phyloP scores from a whole-genome alignment of 1,284 basidiomycete genomes.

The Schizophyllum commune region DNA sequence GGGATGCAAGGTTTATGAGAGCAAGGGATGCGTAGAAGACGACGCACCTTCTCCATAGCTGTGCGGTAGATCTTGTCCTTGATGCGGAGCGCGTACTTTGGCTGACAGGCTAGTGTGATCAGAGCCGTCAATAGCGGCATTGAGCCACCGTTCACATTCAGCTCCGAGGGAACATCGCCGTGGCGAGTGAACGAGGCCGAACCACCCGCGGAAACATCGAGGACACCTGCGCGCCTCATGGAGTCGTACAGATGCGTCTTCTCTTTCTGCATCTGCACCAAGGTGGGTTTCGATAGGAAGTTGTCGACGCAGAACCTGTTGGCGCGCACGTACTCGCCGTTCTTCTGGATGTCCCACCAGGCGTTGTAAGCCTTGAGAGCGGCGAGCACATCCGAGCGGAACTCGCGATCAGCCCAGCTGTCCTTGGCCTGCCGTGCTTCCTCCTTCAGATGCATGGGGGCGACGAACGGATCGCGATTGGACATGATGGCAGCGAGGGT shows the following conservation, averaged over 20 bases:
- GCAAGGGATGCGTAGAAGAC: slow-evolving; percentile 4
- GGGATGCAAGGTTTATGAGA: slow-evolving; percentile 11
- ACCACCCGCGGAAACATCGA: slow-evolving; percentile 70
- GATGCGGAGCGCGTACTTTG: slow-evolving; percentile 89
- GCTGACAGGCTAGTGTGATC: slow-evolving; percentile 82
- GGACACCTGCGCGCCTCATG: slow-evolving; percentile 76
- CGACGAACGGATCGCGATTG: slow-evolving; percentile 87
- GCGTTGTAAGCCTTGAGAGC: slow-evolving; percentile 76
- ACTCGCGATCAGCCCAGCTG: slow-evolving; percentile 74
- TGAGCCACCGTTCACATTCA: slow-evolving; percentile 74
- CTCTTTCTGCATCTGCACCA: slow-evolving; percentile 81
- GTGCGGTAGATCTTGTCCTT: slow-evolving; percentile 73
- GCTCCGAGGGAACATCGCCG: slow-evolving; percentile 49
- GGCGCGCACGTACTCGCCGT: slow-evolving; percentile 55
- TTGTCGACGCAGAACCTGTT: slow-evolving; percentile 82
- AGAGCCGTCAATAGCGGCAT: slow-evolving; percentile 80
- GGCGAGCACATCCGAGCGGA: slow-evolving; percentile 83
- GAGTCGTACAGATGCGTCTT: slow-evolving; percentile 77
- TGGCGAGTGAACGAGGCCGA: slow-evolving; percentile 14
- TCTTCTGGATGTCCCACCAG: slow-evolving; percentile 71
- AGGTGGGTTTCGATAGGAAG: slow-evolving; percentile 81
- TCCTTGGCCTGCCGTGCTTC: slow-evolving; percentile 69
- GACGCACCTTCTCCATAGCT: slow-evolving; percentile 75
- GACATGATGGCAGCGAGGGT: slow-evolving; percentile 88
- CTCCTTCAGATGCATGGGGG: slow-evolving; percentile 64